These are phyloP conservation scores for Ustilaginoidea virens DNA, from an alignment of 2,329 filamentous ascomycete genomes.

Conservation along the genomic window DNA sequence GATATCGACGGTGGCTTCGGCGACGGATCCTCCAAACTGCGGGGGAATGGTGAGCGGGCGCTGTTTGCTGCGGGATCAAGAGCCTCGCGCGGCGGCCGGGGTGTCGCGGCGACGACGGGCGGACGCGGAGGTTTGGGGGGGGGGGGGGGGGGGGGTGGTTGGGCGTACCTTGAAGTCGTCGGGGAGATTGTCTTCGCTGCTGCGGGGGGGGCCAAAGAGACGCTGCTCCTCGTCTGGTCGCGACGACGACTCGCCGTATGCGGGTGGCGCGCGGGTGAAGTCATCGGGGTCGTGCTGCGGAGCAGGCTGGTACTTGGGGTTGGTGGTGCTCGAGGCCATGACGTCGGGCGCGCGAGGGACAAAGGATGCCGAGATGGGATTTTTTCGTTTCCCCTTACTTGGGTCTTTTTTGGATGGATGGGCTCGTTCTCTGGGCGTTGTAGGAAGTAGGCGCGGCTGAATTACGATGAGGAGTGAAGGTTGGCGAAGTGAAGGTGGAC, in stretches of 20 bases:
- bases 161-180: conserved; percentile 80
- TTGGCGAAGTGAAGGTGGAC: no score
- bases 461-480: no score
- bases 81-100: no score
- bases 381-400: no score
- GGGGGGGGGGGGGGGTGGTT: background rate
- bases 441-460: no score
- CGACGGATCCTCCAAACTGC: conserved; percentile 81
- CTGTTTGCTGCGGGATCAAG: no score
- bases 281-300: conserved; percentile 78
- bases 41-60: background rate
- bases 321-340: conserved; percentile 45
- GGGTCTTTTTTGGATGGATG: no score
- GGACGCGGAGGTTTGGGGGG: background rate
- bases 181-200: conserved; percentile 79
- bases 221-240: conserved; percentile 39
- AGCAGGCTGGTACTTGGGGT: conserved; percentile 68
- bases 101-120: no score
- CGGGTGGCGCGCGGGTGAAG: conserved; percentile 68
- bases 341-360: background rate
- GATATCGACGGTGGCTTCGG: conserved; percentile 88
- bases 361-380: no score
- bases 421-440: background rate
- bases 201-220: conserved; percentile 53
- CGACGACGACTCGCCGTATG: conserved; percentile 48